Conservation (phyloP, 225 moss, liverwort and hornwort genomes). For the Ulota crispa region DNA sequence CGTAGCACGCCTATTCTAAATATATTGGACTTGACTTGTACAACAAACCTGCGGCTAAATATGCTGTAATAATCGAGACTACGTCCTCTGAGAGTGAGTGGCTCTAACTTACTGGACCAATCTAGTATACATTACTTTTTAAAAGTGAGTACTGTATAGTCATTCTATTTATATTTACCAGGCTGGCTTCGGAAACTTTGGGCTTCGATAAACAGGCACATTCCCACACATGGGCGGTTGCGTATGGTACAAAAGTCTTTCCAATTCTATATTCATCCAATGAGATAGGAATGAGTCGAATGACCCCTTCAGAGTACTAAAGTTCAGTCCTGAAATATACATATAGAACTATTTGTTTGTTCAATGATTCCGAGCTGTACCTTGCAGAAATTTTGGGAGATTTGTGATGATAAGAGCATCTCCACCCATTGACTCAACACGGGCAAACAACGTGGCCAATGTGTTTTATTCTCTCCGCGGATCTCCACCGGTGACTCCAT, state of each 20-base stretch:
- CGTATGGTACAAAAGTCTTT: not conserved
- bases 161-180: slow-evolving; percentile 24
- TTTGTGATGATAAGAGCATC: too few species aligned
- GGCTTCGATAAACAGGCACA: not conserved
- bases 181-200: slow-evolving; percentile 22
- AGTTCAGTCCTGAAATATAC: slow-evolving; percentile 1
- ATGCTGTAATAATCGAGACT: slow-evolving; percentile 15
- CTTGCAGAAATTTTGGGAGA: too few species aligned
- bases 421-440: too few species aligned
- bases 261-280: slow-evolving; percentile 7
- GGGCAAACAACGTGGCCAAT: too few species aligned
- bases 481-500: too few species aligned
- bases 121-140: not conserved
- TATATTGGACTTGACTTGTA: slow-evolving; percentile 7
- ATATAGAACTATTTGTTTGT: not conserved
- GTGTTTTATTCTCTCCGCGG: too few species aligned
- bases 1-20: slow-evolving; percentile 6
- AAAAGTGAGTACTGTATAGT: not conserved
- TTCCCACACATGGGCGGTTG: slow-evolving; percentile 17
- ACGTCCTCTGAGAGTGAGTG: not conserved
- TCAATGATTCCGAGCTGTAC: slow-evolving; percentile 11
- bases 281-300: not conserved
- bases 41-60: slow-evolving; percentile 18
- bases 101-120: too few species aligned
- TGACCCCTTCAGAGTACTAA: not conserved